Percentiles rank a stretch among this genome's conserved stretches.
Conservation (phyloP, 169 alveolate species). For the Plasmodium sp. region DNA sequence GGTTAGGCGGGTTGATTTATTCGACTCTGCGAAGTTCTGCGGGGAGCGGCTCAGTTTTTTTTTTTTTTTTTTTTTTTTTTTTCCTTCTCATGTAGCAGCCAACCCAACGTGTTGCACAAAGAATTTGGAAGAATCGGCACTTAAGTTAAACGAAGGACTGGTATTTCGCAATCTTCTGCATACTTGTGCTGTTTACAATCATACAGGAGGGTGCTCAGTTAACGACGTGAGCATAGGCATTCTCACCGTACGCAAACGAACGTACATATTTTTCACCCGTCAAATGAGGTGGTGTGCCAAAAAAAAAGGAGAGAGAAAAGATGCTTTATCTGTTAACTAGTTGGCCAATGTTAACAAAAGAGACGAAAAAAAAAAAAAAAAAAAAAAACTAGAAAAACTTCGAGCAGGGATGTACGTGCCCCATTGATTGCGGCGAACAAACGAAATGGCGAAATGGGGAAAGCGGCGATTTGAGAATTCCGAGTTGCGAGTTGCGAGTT, state of each 20-base stretch:
- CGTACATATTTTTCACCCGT: neutral
- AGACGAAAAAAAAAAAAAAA: neutral
- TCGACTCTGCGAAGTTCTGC: neutral
- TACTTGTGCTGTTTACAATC: neutral
- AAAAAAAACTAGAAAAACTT: neutral
- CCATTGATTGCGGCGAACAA: neutral
- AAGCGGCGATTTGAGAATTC: too few relatives aligned
- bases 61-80: neutral
- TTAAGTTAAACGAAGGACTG: neutral
- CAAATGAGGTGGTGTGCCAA: neutral
- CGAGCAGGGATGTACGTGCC: neutral
- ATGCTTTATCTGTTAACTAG: neutral
- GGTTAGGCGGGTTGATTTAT: neutral
- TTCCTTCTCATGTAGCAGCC: neutral
- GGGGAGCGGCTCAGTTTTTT: neutral
- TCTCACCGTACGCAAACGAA: neutral
- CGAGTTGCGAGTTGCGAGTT: neutral
- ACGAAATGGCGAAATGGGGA: neutral
- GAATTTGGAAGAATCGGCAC: neutral
- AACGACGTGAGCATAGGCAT: neutral
- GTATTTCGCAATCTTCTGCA: neutral
- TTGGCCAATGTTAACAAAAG: neutral
- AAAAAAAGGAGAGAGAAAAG: neutral
- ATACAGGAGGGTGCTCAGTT: neutral
- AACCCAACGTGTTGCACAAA: neutral